These are phyloP conservation scores for Hemisphaericaspora lyxosophila DNA, from an alignment of 1,139 yeast genomes.

Conservation along the genomic window DNA sequence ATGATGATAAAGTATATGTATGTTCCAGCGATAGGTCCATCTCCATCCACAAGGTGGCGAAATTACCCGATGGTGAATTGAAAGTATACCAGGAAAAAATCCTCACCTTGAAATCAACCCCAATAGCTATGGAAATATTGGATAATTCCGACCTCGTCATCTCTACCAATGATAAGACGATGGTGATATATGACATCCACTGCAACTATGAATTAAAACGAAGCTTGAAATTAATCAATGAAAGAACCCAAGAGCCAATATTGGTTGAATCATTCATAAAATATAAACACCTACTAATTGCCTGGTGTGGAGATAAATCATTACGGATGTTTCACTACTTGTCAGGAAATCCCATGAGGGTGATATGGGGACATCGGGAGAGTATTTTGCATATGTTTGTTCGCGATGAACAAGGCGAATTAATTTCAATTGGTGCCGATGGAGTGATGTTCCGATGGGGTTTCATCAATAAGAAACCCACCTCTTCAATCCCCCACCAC, in stretches of 20 bases:
- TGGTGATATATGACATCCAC: conserved; percentile 38
- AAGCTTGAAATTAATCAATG: conserved; percentile 41
- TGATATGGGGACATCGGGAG: conserved; percentile 70
- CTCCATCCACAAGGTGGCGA: conserved; percentile 46
- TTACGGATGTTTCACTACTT: conserved; percentile 48
- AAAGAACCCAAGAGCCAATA: conserved; percentile 36
- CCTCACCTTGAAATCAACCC: conserved; percentile 51
- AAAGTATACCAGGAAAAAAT: conserved; percentile 40
- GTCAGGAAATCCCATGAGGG: conserved; percentile 46
- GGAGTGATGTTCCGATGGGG: conserved; percentile 57
- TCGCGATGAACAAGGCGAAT: conserved; percentile 6
- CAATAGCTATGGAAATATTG: conserved; percentile 32
- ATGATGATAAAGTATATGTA: conserved; percentile 40
- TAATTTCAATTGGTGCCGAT: conserved; percentile 47
- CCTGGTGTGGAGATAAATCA: conserved; percentile 55
- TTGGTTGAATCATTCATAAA: conserved; percentile 42
- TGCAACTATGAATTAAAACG: conserved; percentile 35
- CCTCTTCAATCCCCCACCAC: conserved; percentile 5
- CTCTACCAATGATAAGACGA: conserved; percentile 52
- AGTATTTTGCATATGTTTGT: conserved; percentile 41
- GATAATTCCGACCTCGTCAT: conserved; percentile 44
- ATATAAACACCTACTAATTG: conserved; percentile 31
- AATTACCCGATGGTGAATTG: conserved; percentile 15
- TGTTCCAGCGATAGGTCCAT: conserved; percentile 62
- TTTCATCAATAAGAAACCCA: conserved; percentile 14